phyloP scores from a whole-genome alignment of 495 filamentous ascomycete species.

The Hypomontagnella submonticulosa region DNA sequence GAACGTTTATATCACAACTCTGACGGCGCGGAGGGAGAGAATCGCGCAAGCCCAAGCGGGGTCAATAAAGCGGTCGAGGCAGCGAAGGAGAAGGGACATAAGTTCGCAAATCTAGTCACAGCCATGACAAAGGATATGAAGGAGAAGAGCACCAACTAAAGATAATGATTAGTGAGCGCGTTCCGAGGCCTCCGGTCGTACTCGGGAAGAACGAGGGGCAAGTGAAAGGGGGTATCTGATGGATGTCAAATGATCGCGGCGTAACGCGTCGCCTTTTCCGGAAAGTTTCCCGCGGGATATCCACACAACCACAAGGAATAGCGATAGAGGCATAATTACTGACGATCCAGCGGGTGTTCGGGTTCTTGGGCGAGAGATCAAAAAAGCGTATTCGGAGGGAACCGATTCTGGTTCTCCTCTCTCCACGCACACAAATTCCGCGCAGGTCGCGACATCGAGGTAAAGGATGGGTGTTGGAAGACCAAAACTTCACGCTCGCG shows the following conservation, averaged over 20 bases:
- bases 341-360: slow-evolving; percentile 33
- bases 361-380: slow-evolving; percentile 12
- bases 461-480: slow-evolving; percentile 1
- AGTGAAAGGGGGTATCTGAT: background rate
- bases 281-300: slow-evolving; percentile 4
- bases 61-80: slow-evolving; percentile 24
- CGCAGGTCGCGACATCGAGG: slow-evolving; percentile 22
- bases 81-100: slow-evolving; percentile 38
- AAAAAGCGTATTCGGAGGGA: slow-evolving; percentile 16
- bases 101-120: slow-evolving; percentile 40
- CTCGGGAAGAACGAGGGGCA: background rate
- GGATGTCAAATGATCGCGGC: slow-evolving; percentile 10
- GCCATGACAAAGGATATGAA: slow-evolving; percentile 40
- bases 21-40: slow-evolving; percentile 2
- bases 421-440: slow-evolving; percentile 3
- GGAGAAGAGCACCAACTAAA: slow-evolving; percentile 24
- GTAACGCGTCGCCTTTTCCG: slow-evolving; percentile 26
- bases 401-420: slow-evolving; percentile 13
- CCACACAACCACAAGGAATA: slow-evolving; percentile 6
- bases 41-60: slow-evolving; percentile 15
- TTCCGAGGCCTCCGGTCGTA: slow-evolving; percentile 13
- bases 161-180: slow-evolving; percentile 28
- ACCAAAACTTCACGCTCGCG: slow-evolving; percentile 1
- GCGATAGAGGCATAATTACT: slow-evolving; percentile 14
- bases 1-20: slow-evolving; percentile 12